Evolutionary conservation across 2,329 filamentous ascomycete species (phyloP).

Genomic region (Didymella arachidicola): DNA sequence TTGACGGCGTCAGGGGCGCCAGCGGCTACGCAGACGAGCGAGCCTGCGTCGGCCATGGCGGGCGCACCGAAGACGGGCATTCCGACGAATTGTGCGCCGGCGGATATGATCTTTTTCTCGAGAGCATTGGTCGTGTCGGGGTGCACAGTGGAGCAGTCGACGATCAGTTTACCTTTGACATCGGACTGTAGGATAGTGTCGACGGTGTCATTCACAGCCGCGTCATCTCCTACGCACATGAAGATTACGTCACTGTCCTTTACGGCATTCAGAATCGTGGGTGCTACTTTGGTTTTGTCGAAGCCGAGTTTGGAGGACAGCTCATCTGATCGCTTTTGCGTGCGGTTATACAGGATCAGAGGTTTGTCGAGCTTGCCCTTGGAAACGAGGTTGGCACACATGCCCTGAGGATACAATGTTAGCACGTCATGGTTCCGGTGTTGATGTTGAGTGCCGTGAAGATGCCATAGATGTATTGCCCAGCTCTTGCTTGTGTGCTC

Average conservation of each 20-base stretch:
- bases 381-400: slow-evolving; percentile 72
- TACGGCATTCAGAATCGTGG: slow-evolving; percentile 71
- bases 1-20: slow-evolving; percentile 68
- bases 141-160: slow-evolving; percentile 89
- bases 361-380: slow-evolving; percentile 77
- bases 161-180: slow-evolving; percentile 76
- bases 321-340: slow-evolving; percentile 68
- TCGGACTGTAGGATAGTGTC: slow-evolving; percentile 63
- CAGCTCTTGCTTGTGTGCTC: background rate
- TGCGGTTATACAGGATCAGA: slow-evolving; percentile 83
- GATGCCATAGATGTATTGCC: background rate
- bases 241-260: slow-evolving; percentile 79
- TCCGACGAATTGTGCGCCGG: slow-evolving; percentile 77
- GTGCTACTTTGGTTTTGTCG: slow-evolving; percentile 69
- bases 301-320: slow-evolving; percentile 67
- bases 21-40: slow-evolving; percentile 76
- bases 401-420: slow-evolving; percentile 25
- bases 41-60: slow-evolving; percentile 72
- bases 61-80: slow-evolving; percentile 77
- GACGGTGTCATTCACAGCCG: slow-evolving; percentile 71
- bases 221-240: slow-evolving; percentile 80
- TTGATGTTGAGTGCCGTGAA: background rate
- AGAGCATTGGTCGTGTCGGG: slow-evolving; percentile 78
- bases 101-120: slow-evolving; percentile 63
- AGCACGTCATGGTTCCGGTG: slow-evolving; percentile 9